These are phyloP conservation scores for Volvariella volvacea DNA, from an alignment of 1,284 basidiomycete species.

Conservation along the genomic window DNA sequence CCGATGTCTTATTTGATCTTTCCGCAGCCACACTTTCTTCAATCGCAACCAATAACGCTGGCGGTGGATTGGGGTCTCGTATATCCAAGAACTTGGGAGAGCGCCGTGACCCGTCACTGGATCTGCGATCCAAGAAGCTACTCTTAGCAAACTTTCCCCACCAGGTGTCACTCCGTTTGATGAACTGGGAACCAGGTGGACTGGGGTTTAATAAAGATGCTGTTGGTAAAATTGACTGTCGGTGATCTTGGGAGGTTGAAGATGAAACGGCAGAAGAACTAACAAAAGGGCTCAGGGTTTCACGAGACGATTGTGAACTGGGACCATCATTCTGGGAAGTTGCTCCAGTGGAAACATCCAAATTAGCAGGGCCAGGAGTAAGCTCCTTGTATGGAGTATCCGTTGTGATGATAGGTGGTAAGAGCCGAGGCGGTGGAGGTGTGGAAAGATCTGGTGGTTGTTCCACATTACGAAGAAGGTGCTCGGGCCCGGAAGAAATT, in stretches of 20 bases:
- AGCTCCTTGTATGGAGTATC: too few relatives aligned
- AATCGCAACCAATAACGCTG: constrained; percentile 44
- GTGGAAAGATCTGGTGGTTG: neutral
- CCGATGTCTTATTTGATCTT: neutral
- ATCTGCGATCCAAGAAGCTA: constrained; percentile 45
- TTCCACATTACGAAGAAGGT: neutral
- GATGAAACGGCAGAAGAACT: neutral
- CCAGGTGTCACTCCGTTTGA: constrained; percentile 41
- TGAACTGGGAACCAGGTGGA: constrained; percentile 19
- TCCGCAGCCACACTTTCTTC: constrained; percentile 32
- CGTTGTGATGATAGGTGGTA: too few relatives aligned
- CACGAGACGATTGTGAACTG: neutral
- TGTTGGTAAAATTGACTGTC: constrained; percentile 13
- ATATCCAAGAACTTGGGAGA: constrained; percentile 36
- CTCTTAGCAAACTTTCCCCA: constrained; percentile 39
- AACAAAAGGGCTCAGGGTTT: neutral
- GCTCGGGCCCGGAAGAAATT: constrained; percentile 13
- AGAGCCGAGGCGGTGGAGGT: neutral
- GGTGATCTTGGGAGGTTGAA: neutral
- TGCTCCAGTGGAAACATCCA: neutral
- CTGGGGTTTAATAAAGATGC: constrained; percentile 22
- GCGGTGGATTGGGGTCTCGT: constrained; percentile 67
- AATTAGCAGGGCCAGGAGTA: too few relatives aligned
- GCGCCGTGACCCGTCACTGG: constrained; percentile 38
- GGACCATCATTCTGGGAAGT: neutral